Conservation (phyloP, 2,329 filamentous ascomycete genomes). For the Trichophyton verrucosum region DNA sequence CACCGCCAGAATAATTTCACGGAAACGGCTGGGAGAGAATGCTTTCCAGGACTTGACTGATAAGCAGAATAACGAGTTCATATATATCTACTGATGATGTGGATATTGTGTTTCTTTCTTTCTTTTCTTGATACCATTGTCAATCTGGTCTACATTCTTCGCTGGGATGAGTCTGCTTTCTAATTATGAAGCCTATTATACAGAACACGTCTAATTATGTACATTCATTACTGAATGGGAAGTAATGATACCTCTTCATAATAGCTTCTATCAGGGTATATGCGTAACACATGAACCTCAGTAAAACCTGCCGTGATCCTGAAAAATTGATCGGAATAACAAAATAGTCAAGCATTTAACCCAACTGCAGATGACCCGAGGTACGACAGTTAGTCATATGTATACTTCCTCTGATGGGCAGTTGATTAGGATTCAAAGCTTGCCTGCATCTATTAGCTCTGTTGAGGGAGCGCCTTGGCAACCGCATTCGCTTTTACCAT, state of each 20-base stretch:
- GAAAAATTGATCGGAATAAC: too few relatives aligned
- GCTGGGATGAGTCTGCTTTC: background rate
- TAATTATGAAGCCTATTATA: background rate
- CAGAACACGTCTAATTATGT: background rate
- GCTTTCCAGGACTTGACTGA: constrained; percentile 52
- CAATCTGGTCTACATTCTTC: background rate
- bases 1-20: constrained; percentile 19
- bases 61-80: constrained; percentile 55
- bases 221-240: background rate
- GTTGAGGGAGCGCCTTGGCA: constrained; percentile 17
- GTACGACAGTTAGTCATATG: background rate
- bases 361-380: background rate
- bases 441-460: constrained; percentile 20
- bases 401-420: background rate
- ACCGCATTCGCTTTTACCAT: constrained; percentile 52
- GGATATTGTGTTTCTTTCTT: too few relatives aligned
- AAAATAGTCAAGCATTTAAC: background rate
- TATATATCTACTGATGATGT: constrained; percentile 43
- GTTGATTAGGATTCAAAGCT: background rate
- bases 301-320: background rate
- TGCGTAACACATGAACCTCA: background rate
- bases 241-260: background rate
- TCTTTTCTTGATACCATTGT: background rate
- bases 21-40: constrained; percentile 27
- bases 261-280: background rate